phyloP scores from a whole-genome alignment of 202 grass and related monocot genomes.

The Schoenoplectus tabernaemontani region DNA sequence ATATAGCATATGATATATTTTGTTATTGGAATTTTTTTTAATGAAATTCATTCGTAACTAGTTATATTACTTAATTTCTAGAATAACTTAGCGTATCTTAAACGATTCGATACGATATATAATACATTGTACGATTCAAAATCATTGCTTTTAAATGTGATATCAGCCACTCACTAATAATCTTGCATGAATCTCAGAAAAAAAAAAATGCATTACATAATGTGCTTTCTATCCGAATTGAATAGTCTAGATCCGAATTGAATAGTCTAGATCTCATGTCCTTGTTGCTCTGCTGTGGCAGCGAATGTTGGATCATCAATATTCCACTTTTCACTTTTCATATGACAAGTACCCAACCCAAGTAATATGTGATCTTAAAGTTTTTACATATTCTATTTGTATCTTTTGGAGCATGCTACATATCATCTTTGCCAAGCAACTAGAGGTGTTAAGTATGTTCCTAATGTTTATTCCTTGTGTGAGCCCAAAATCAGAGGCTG shows the following conservation, averaged over 20 bases:
- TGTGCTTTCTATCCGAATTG: neutral
- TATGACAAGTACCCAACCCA: neutral
- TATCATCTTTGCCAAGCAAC: constrained; percentile 99
- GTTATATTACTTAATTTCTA: too few relatives aligned
- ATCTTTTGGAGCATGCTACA: constrained; percentile 83
- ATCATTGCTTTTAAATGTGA: too few relatives aligned
- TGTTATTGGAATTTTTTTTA: too few relatives aligned
- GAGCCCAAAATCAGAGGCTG: too few relatives aligned
- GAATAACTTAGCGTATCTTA: too few relatives aligned
- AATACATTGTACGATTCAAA: too few relatives aligned
- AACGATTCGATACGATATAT: too few relatives aligned
- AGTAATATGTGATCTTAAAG: constrained; percentile 3
- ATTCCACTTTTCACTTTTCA: neutral
- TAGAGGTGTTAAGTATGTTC: constrained; percentile 44
- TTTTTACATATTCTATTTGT: constrained; percentile 43
- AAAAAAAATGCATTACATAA: neutral
- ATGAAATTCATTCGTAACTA: too few relatives aligned
- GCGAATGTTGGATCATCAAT: neutral
- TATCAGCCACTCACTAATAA: neutral
- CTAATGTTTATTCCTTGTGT: neutral
- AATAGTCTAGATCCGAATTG: neutral
- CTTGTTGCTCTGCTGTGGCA: neutral
- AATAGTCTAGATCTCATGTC: neutral
- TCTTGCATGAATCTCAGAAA: neutral
- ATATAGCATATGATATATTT: too few relatives aligned